Conservation (phyloP, 2,329 filamentous ascomycete genomes). For the Sporothrix globosa region DNA sequence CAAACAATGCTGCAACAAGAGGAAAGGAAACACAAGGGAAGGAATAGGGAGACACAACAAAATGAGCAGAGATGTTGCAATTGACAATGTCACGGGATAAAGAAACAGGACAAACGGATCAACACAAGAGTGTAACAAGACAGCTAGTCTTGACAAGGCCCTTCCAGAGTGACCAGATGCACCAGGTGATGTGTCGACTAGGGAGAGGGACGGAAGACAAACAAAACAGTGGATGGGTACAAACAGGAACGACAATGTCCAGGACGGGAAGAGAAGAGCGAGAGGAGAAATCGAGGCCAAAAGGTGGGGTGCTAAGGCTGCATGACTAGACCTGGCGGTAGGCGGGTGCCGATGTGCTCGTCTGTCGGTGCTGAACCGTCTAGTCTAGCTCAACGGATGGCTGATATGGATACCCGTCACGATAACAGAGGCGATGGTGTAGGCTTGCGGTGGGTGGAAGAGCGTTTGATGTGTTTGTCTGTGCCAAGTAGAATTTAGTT, state of each 20-base stretch:
- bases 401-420: not conserved
- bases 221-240: not conserved
- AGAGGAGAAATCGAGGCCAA: not conserved
- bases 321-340: constrained; percentile 20
- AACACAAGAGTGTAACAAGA: not conserved
- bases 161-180: constrained; percentile 7
- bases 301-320: constrained; percentile 2
- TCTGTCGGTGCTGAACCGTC: not conserved
- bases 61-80: not conserved
- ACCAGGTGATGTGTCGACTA: constrained; percentile 15
- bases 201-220: not conserved
- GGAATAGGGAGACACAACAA: too few species aligned
- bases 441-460: not conserved
- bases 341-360: not conserved
- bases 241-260: too few species aligned
- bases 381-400: constrained; percentile 9
- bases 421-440: constrained; percentile 20
- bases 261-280: not conserved
- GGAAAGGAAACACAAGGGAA: constrained; percentile 6
- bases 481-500: not conserved
- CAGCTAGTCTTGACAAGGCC: too few species aligned
- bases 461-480: not conserved
- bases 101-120: not conserved
- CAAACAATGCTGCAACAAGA: not conserved
- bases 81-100: not conserved